These are phyloP conservation scores for Sporisorium iseilematis-ciliati DNA, from an alignment of 1,284 basidiomycete genomes.

Conservation along the genomic window DNA sequence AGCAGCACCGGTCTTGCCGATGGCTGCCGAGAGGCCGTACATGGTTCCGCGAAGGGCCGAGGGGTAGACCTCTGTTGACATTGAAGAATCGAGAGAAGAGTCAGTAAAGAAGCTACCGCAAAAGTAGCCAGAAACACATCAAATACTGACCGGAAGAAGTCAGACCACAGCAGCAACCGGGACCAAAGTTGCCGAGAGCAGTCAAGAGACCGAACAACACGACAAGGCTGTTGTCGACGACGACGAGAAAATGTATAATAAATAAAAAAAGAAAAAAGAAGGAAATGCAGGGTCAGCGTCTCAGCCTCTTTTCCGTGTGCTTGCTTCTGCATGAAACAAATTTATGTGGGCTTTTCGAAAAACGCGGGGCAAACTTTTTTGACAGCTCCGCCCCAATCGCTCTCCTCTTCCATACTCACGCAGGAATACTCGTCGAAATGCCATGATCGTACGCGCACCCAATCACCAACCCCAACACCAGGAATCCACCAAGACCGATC, in stretches of 20 bases:
- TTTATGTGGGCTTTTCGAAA: too few relatives aligned
- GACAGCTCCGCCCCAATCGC: neutral
- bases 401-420: neutral
- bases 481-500: slow-evolving; percentile 80
- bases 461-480: slow-evolving; percentile 76
- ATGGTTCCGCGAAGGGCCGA: slow-evolving; percentile 44
- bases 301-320: too few relatives aligned
- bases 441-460: slow-evolving; percentile 78
- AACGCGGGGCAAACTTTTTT: neutral
- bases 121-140: too few relatives aligned
- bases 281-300: neutral
- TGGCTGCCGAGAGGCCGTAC: slow-evolving; percentile 75
- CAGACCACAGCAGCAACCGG: slow-evolving; percentile 80
- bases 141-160: slow-evolving; percentile 63
- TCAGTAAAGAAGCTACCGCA: too few relatives aligned
- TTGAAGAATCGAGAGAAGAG: too few relatives aligned
- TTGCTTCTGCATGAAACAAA: neutral
- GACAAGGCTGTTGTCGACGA: slow-evolving; percentile 72
- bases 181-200: slow-evolving; percentile 77
- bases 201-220: slow-evolving; percentile 56
- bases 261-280: neutral
- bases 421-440: slow-evolving; percentile 70
- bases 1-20: slow-evolving; percentile 82
- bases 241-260: neutral
- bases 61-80: slow-evolving; percentile 67